Percentiles rank a stretch among this genome's conserved stretches.
Evolutionary conservation across 1,284 basidiomycete genomes (phyloP).

Genomic region (Heterobasidion irregulare): DNA sequence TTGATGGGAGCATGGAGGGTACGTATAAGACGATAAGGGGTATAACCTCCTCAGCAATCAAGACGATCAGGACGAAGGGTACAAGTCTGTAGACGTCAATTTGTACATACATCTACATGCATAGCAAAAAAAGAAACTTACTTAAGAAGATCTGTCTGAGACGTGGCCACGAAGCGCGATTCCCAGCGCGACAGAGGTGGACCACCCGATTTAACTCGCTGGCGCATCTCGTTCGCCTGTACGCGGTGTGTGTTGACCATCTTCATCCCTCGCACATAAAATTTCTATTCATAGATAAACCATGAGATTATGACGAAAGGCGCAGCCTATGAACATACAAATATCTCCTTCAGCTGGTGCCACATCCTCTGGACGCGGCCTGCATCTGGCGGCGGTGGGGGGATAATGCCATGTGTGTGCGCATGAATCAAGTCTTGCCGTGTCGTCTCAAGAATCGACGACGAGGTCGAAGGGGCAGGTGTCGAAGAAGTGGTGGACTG

Average conservation of each 20-base stretch:
- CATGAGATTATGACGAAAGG: not conserved
- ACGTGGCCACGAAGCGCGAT: conserved; percentile 54
- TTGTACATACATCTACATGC: no score
- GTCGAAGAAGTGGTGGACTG: conserved; percentile 8
- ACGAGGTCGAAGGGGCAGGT: conserved; percentile 2
- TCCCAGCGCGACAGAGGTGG: conserved; percentile 54
- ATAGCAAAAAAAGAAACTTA: conserved; percentile 23
- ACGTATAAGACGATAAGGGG: conserved; percentile 81
- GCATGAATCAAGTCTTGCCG: conserved; percentile 60
- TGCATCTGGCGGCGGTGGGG: conserved; percentile 53
- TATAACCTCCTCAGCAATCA: conserved; percentile 75
- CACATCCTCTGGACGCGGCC: conserved; percentile 43
- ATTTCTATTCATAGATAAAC: conserved; percentile 46
- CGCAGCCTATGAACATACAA: conserved; percentile 32
- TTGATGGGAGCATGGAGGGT: conserved; percentile 81
- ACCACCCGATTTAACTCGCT: conserved; percentile 48
- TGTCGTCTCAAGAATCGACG: conserved; percentile 30
- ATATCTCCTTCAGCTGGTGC: conserved; percentile 64
- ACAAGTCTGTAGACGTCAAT: conserved; percentile 38
- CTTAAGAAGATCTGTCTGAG: conserved; percentile 62
- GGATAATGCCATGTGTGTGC: conserved; percentile 55
- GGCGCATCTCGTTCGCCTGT: conserved; percentile 42
- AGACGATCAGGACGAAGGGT: conserved; percentile 71
- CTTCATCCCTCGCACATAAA: conserved; percentile 68
- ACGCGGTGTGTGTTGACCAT: conserved; percentile 54